A percentile compares a stretch with the other conserved stretches of the same genome.
phyloP scores from a whole-genome alignment of 306 rosid species.

The Clitoria ternatea region DNA sequence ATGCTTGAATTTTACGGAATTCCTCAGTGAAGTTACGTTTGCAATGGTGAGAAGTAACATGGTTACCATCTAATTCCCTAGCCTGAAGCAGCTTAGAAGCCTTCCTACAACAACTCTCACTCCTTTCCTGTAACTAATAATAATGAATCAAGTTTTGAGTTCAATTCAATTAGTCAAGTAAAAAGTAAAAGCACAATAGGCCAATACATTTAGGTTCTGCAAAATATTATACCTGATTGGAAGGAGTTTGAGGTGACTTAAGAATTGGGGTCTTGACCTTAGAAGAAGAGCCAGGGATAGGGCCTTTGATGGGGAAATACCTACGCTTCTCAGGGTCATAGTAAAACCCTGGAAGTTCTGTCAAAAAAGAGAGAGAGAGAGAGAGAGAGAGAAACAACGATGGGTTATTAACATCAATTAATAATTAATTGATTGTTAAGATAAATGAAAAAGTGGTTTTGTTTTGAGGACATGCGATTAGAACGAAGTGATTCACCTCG shows the following conservation, averaged over 20 bases:
- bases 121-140: conserved; percentile 40
- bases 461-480: neutral
- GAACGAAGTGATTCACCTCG: conserved; percentile 16
- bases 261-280: conserved; percentile 22
- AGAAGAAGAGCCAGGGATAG: conserved; percentile 69
- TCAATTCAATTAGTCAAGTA: neutral
- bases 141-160: neutral
- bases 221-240: conserved; percentile 38
- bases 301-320: conserved; percentile 77
- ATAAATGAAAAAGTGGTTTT: neutral
- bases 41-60: conserved; percentile 37
- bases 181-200: neutral
- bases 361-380: too few relatives aligned
- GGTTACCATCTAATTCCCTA: conserved; percentile 73
- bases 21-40: conserved; percentile 65
- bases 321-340: conserved; percentile 73
- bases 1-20: conserved; percentile 51
- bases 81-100: conserved; percentile 57
- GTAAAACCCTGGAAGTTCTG: conserved; percentile 89
- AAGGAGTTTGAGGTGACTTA: conserved; percentile 17
- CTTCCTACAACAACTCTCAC: conserved; percentile 21
- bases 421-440: neutral
- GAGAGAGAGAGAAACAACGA: neutral
- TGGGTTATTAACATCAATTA: neutral
- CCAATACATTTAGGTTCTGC: neutral